Evolutionary conservation across 371 early-diverging fungal genomes (phyloP), one percentile per base, ranked within the genome.

Genomic region (Conidiobolus incongruus): DNA sequence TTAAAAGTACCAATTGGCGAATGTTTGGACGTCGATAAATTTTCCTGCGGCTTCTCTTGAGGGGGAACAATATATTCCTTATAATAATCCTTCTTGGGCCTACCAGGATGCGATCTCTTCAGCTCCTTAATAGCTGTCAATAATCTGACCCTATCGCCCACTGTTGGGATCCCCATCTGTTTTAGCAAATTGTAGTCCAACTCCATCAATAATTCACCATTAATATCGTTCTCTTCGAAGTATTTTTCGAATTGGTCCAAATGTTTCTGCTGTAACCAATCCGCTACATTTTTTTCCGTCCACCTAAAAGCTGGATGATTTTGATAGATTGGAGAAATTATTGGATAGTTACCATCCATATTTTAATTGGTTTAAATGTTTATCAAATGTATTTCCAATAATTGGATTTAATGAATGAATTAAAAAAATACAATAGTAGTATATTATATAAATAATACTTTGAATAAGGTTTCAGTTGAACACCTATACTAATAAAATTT

Each of bases 91-190:
- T 16, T 5, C n/a, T 21, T 37, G 21, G n/a, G 4, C 10, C 7
- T 16, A 22, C 7, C 23, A 38, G 3, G 3, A 20, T 38, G 12
- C 6, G 11, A 19, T 22, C 74, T 65, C 31, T 77, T 67, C 33
- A 84, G 55, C 2, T 63, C 53, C 37, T 72, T 75, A 35, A 91
- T 73, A 6, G 81, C 83, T 16, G 65, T 55, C 12, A 80, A 53
- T 31, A 93, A 56, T 39, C 77, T 60, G 19, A 86, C 77, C 26
- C 88, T 62, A 48, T 87, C 88, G 20, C 90, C 89, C 10, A 90
- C 81, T 1, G 76, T 74, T 35, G 55, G 55, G 28, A 93, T 71
- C 11, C 75, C 77, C 60, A 93, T 71, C 38, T 83, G 80, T 57
- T 81, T 79, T 16, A 93, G 58, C 2, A 81, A 52, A 29, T 66